phyloP scores from a whole-genome alignment of 176 grass and related monocot species.

The Echinochloa phyllopogon region DNA sequence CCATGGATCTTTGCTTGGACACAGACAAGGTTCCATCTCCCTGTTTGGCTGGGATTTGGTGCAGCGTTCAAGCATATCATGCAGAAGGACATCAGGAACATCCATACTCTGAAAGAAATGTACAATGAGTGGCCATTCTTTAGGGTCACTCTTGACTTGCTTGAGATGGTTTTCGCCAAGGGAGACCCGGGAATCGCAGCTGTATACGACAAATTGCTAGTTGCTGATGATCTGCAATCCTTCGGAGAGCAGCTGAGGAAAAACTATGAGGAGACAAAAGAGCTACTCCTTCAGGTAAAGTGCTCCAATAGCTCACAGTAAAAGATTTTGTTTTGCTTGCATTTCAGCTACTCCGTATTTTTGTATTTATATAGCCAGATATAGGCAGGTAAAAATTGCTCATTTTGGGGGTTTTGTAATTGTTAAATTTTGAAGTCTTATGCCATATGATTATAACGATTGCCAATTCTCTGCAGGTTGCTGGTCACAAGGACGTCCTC shows the following conservation, averaged over 20 bases:
- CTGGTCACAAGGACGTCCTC: conserved; percentile 79
- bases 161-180: conserved; percentile 99
- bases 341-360: conserved; percentile 12
- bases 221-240: conserved; percentile 68
- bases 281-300: conserved; percentile 87
- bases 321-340: conserved; percentile 19
- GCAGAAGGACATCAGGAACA: conserved; percentile 77
- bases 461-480: conserved; percentile 52
- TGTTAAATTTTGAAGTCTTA: neutral
- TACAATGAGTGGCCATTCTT: conserved; percentile 99
- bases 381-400: neutral
- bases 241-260: conserved; percentile 82
- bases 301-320: conserved; percentile 11
- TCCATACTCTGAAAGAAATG: conserved; percentile 87
- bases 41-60: conserved; percentile 97
- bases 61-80: conserved; percentile 80
- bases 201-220: conserved; percentile 92
- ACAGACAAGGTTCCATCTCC: conserved; percentile 97
- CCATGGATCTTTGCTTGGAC: conserved; percentile 99
- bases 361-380: neutral
- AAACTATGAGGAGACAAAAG: conserved; percentile 93
- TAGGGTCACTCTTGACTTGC: conserved; percentile 95
- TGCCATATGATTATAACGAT: conserved; percentile 20
- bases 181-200: conserved; percentile 95
- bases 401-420: too few relatives aligned